phyloP scores from a whole-genome alignment of 768 basidiomycete genomes.

The Lactarius hengduanensis region DNA sequence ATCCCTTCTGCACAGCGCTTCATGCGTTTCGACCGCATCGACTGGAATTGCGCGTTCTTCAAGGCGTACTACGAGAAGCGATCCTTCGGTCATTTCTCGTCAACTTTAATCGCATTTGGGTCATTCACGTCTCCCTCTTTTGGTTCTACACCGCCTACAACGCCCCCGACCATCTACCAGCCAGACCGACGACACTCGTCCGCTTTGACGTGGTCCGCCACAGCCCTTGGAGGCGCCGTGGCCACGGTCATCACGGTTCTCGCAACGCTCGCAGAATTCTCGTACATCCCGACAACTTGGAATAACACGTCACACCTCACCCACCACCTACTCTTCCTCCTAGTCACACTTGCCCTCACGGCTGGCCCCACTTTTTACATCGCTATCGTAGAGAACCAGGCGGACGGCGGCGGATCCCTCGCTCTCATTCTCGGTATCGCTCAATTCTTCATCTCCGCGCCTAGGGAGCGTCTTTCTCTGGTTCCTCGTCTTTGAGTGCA shows the following conservation, averaged over 20 bases:
- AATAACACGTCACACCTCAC: constrained; percentile 97
- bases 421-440: constrained; percentile 93
- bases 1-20: constrained; percentile 73
- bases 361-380: constrained; percentile 94
- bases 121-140: constrained; percentile 78
- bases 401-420: constrained; percentile 57
- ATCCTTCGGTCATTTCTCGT: constrained; percentile 81
- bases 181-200: constrained; percentile 52
- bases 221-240: constrained; percentile 92
- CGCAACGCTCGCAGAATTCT: constrained; percentile 93
- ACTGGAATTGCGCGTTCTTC: constrained; percentile 93
- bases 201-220: constrained; percentile 90
- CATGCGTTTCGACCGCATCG: constrained; percentile 30
- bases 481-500: too few species aligned
- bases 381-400: constrained; percentile 67
- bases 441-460: constrained; percentile 84
- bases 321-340: constrained; percentile 84
- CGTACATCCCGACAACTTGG: constrained; percentile 98
- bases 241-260: constrained; percentile 96
- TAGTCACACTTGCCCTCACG: constrained; percentile 88
- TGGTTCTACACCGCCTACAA: constrained; percentile 97
- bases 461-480: too few species aligned
- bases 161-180: constrained; percentile 75
- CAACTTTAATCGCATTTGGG: too few species aligned
- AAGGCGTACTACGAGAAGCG: constrained; percentile 99